Base-by-base conservation (phyloP, 257 asterid genomes). In the Thymus quinquecostatus region DNA sequence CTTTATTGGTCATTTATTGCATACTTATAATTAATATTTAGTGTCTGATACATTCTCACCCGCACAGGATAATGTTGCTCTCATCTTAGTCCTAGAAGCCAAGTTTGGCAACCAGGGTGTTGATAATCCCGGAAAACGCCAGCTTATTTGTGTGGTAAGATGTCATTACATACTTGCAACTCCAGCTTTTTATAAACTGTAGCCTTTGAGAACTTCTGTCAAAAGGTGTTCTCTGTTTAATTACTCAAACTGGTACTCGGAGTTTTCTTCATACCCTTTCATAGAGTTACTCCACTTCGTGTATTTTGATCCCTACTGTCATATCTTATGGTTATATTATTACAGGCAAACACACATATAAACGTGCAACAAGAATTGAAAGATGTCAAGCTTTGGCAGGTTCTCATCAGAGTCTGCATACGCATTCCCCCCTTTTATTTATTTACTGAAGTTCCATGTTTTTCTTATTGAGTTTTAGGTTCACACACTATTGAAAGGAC, bases 361-460 rank as follows among this genome's bases (percentile, higher is more conserved):
- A 82, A 87, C 69, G 91, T 92, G 73, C 95, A 84, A 55, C 97
- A 83, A 70, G 99, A 95, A 34, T 71, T 86, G 80, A 95, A 86
- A 88, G 99, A 95, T 79, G 96, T 95, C 81, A 95, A 88, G 83
- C 96, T 95, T 70, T 95, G 99, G 99, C 99, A 92, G 99, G 99
- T 94, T 67, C 63, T 69, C 73, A 51, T 68, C 27, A 33, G 61
- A 72, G 5, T 53, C 77, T 53, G 67, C 36, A 51, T 77, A 21
- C 34, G 64, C 65, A 13, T 54, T 55, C 67, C n/a, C 28, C 43
- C n/a, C 64, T 47, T 64, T 44, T 44, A 8, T 7, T 9, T 44
- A 38, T 38, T 38, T 66, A 56, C 48, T 48, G 70, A 55, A 71
- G 62, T 66, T 44, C 33, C 74, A 74, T 43, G 44, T 83, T 49